A percentile compares a stretch with the other conserved stretches of the same genome.
Conservation (phyloP, 768 basidiomycete genomes). For the Lactarius tabidus region DNA sequence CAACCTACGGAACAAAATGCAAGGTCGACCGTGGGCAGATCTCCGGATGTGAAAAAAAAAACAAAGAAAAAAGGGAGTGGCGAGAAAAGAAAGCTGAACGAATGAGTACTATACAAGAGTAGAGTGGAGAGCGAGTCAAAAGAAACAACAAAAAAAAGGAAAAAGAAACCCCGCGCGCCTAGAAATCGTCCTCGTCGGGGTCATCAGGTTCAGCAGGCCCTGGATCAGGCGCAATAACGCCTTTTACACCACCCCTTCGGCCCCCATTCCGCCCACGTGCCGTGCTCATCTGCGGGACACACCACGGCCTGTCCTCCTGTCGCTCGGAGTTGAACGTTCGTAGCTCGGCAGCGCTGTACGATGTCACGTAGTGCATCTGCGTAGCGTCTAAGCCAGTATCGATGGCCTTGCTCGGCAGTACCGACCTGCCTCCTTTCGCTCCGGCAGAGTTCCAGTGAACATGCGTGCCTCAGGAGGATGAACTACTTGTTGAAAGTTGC, state of each 20-base stretch:
- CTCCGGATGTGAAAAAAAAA: background rate
- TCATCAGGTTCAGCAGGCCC: no score
- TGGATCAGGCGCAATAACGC: no score
- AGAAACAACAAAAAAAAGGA: background rate
- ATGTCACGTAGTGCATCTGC: constrained; percentile 61
- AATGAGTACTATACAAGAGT: constrained; percentile 11
- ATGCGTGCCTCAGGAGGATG: constrained; percentile 32
- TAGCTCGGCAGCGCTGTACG: constrained; percentile 70
- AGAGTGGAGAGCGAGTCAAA: background rate
- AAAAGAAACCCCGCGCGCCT: constrained; percentile 47
- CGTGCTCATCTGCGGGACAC: constrained; percentile 60
- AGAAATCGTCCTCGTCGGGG: no score
- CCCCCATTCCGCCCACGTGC: constrained; percentile 75
- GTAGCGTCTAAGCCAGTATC: constrained; percentile 36
- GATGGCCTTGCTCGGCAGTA: constrained; percentile 12
- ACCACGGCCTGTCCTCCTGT: constrained; percentile 20
- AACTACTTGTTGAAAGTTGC: constrained; percentile 48
- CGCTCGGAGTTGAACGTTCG: constrained; percentile 96
- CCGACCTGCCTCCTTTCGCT: constrained; percentile 34
- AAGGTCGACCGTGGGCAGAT: background rate
- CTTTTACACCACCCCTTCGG: constrained; percentile 77
- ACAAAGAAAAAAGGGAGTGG: background rate
- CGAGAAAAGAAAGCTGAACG: background rate
- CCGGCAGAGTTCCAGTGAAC: constrained; percentile 35
- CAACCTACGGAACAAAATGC: background rate